These are phyloP conservation scores for Clitocybe nebularis DNA, from an alignment of 1,284 basidiomycete species.

Conservation along the genomic window DNA sequence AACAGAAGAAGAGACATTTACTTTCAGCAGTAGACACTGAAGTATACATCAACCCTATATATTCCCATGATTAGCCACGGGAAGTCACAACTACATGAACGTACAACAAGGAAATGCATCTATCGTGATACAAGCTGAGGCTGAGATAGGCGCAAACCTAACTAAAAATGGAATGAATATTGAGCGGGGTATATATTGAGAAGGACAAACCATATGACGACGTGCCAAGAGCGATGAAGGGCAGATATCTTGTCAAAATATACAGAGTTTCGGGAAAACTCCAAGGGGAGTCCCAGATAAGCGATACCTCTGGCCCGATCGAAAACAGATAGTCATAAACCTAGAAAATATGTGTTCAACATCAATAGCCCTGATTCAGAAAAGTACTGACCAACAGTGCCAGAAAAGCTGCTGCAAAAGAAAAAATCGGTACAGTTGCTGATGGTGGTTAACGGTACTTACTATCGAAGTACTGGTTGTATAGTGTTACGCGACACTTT, in stretches of 20 bases:
- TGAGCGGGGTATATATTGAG: background rate
- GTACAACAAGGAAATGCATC: background rate
- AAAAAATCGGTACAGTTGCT: too few relatives aligned
- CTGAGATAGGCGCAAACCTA: background rate
- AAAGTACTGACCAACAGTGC: too few relatives aligned
- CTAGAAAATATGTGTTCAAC: too few relatives aligned
- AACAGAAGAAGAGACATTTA: too few relatives aligned
- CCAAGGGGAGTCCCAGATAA: background rate
- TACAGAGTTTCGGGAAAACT: background rate
- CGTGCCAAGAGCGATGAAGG: background rate
- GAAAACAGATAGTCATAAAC: background rate
- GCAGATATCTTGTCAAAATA: background rate
- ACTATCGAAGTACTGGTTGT: too few relatives aligned
- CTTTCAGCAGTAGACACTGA: background rate
- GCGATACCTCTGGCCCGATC: background rate
- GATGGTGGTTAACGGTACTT: too few relatives aligned
- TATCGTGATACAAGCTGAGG: background rate
- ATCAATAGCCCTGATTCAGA: too few relatives aligned
- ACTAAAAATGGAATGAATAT: background rate
- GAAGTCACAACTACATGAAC: background rate
- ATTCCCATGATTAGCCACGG: background rate
- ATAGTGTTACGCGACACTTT: too few relatives aligned
- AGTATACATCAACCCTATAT: background rate
- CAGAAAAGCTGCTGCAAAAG: too few relatives aligned
- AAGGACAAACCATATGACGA: background rate